A percentile compares a stretch with the other conserved stretches of the same genome.
These are phyloP conservation scores for Pilasporangium apinafurcum DNA, from an alignment of 352 stramenopile species.

Conservation along the genomic window DNA sequence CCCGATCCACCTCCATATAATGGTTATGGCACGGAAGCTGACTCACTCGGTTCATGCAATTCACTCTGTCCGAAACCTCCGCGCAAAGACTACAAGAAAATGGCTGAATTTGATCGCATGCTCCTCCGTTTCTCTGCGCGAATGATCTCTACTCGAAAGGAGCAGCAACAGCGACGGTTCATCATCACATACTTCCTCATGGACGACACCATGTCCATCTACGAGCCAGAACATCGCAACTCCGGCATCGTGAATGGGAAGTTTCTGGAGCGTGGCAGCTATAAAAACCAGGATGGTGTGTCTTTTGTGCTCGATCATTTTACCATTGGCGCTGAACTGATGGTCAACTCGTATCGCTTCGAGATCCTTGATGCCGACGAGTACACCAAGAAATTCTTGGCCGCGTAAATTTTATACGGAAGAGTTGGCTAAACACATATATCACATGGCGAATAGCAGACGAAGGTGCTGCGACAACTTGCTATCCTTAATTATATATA, in stretches of 20 bases:
- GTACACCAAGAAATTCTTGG: slow-evolving; percentile 81
- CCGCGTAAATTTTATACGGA: slow-evolving; percentile 15
- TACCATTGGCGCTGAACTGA: slow-evolving; percentile 42
- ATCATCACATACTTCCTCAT: slow-evolving; percentile 81
- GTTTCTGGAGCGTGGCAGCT: slow-evolving; percentile 74
- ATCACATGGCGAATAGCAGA: not conserved
- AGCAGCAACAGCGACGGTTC: slow-evolving; percentile 72
- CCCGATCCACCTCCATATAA: slow-evolving; percentile 59
- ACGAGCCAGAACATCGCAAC: slow-evolving; percentile 74
- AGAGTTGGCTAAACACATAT: not conserved
- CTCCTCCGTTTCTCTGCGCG: slow-evolving; percentile 61
- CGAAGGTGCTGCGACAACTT: not conserved
- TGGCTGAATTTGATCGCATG: slow-evolving; percentile 72
- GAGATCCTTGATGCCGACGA: slow-evolving; percentile 74
- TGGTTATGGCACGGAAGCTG: slow-evolving; percentile 71
- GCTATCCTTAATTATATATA: not conserved
- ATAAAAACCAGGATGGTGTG: slow-evolving; percentile 55
- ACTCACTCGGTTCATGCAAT: slow-evolving; percentile 63
- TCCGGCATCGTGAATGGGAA: slow-evolving; percentile 78
- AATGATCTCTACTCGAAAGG: slow-evolving; percentile 70
- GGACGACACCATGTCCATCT: slow-evolving; percentile 73
- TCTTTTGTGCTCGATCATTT: slow-evolving; percentile 59
- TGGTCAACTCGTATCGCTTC: slow-evolving; percentile 69
- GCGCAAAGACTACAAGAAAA: slow-evolving; percentile 78
- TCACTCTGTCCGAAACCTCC: slow-evolving; percentile 62